Evolutionary conservation across 129 eudicot genomes (phyloP), one percentile per base, ranked within the genome.

Genomic region (Flaveria brownii): DNA sequence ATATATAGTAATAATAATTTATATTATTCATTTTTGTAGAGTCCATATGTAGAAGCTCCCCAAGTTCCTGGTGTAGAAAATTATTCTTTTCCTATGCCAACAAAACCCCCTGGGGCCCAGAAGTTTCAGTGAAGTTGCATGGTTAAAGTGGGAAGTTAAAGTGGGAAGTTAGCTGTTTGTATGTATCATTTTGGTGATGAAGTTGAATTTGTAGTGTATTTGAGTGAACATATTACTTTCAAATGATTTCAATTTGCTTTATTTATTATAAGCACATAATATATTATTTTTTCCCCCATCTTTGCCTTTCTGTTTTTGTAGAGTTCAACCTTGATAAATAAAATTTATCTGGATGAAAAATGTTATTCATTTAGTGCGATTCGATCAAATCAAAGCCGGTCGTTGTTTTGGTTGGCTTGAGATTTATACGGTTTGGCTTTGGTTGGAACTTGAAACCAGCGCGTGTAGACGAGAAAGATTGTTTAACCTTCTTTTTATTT

Each of bases 1-100:
- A 8, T 43, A 9, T 43, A 43, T 45, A 43, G 12, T 43, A 43
- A 60, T 60, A 23, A 28, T 62, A 28, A 28, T 5, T 14, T 12
- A 28, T 12, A 45, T 14, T 62, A 22, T 49, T 26, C 11, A 45
- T 39, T 69, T 15, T 61, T 76, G 55, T 81, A 95, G 99, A 91
- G 96, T 71, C 96, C 99, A 30, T 95, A 91, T 50, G 97, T 95
- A 78, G 99, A 91, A 80, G 94, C 96, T 81, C 97, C 99, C 46
- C 90, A 87, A 14, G 78, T 84, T 77, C 86, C 69, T 25, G 98
- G 91, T 51, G 84, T 73, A 18, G 83, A 82, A 74, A 73, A 81
- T 61, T 84, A 54, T 50, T 69, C 76, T 69, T 84, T 89, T 64
- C 99, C 99, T 20, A 86, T 85, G 90, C 96, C 97, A 63, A 82